Evolutionary conservation across 2,329 filamentous ascomycete species (phyloP).

Genomic region (Dichotomopilus funicola): DNA sequence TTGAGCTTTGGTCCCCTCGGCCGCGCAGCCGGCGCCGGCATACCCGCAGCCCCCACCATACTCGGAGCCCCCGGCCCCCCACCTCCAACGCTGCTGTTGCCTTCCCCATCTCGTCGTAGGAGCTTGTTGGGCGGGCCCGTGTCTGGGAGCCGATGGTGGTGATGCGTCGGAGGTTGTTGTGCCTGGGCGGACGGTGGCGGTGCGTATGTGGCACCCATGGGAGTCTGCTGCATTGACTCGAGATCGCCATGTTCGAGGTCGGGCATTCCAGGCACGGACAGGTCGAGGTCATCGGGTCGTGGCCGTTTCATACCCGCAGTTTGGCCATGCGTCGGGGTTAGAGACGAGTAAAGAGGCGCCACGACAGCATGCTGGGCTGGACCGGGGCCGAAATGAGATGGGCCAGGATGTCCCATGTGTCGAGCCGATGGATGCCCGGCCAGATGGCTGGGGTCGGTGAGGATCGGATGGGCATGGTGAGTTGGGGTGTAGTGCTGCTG

Average conservation of each 20-base stretch:
- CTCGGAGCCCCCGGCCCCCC: constrained; percentile 61
- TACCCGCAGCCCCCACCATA: constrained; percentile 78
- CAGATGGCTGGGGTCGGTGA: constrained; percentile 52
- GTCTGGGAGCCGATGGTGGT: constrained; percentile 75
- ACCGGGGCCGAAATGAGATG: constrained; percentile 46
- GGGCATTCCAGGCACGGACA: constrained; percentile 44
- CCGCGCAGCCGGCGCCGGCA: constrained; percentile 74
- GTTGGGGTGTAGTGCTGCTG: constrained; percentile 41
- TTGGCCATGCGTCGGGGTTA: constrained; percentile 36
- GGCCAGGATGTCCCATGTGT: constrained; percentile 45
- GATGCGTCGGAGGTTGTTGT: constrained; percentile 55
- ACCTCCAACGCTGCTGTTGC: constrained; percentile 38
- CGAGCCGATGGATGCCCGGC: constrained; percentile 42
- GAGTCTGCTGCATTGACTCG: constrained; percentile 47
- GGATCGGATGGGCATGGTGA: constrained; percentile 46
- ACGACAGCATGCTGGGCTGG: constrained; percentile 42
- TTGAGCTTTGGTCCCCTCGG: constrained; percentile 87
- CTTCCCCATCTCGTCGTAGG: constrained; percentile 50
- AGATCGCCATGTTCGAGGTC: constrained; percentile 51
- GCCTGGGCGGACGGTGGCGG: constrained; percentile 27
- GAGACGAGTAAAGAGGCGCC: constrained; percentile 46
- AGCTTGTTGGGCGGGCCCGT: constrained; percentile 64
- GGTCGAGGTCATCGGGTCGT: constrained; percentile 53
- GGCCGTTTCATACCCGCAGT: constrained; percentile 43
- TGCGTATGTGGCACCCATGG: constrained; percentile 47